Conservation (phyloP, 805 yeast genomes). For the Teunomyces panamensis region DNA sequence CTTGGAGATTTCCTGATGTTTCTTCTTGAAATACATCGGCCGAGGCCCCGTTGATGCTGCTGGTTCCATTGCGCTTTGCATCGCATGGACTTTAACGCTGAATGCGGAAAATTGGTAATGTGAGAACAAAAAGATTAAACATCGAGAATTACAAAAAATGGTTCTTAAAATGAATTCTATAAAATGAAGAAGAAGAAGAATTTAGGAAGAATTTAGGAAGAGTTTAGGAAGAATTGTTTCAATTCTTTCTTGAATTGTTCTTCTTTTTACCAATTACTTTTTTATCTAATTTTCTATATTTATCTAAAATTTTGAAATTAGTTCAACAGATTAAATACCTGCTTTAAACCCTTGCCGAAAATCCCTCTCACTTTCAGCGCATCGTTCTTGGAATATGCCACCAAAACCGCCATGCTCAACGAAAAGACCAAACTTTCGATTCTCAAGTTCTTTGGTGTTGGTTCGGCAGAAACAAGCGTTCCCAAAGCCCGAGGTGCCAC, state of each 20-base stretch:
- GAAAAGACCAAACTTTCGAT: constrained; percentile 33
- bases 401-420: constrained; percentile 32
- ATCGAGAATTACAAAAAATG: not conserved
- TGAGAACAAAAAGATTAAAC: not conserved
- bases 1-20: constrained; percentile 3
- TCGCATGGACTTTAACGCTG: not conserved
- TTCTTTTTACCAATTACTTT: not conserved
- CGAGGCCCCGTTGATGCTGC: constrained; percentile 4
- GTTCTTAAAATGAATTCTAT: not conserved
- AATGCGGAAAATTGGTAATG: not conserved
- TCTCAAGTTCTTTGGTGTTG: constrained; percentile 21
- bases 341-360: constrained; percentile 32
- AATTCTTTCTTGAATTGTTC: too few species aligned
- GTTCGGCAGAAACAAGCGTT: constrained; percentile 26
- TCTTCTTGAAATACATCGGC: constrained; percentile 3
- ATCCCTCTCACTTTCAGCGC: constrained; percentile 34
- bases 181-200: not conserved
- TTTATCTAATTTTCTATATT: not conserved
- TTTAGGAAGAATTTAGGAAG: not conserved
- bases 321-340: constrained; percentile 10
- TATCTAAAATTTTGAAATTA: not conserved
- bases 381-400: constrained; percentile 29
- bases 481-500: constrained; percentile 43
- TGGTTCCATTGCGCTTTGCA: constrained; percentile 4
- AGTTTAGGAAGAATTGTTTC: not conserved